Conservation (phyloP, 129 eudicot genomes). For the Artemisia annua region DNA sequence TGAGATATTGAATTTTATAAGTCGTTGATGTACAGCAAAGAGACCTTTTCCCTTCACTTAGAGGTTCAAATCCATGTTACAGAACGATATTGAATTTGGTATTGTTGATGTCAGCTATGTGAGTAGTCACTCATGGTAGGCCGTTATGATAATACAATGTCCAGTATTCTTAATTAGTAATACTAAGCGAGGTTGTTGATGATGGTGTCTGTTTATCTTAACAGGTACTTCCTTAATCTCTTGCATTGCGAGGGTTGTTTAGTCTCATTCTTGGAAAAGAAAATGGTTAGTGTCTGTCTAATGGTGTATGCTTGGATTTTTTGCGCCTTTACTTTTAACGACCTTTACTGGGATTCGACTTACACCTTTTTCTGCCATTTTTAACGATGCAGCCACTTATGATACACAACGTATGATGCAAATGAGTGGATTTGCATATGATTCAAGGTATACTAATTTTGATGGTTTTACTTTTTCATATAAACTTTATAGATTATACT, state of each 20-base stretch:
- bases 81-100: conserved; percentile 93
- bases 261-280: conserved; percentile 64
- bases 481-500: not conserved
- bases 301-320: too few species aligned
- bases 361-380: too few species aligned
- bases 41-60: conserved; percentile 91
- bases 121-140: conserved; percentile 94
- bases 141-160: not conserved
- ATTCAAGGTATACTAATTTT: conserved; percentile 53
- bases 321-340: too few species aligned
- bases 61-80: conserved; percentile 97
- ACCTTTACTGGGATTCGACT: too few species aligned
- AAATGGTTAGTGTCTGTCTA: too few species aligned
- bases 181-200: conserved; percentile 10
- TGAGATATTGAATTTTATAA: too few species aligned
- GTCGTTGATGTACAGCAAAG: too few species aligned
- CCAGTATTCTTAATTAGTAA: too few species aligned
- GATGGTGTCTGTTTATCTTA: conserved; percentile 4
- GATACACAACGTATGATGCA: too few species aligned
- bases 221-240: conserved; percentile 95
- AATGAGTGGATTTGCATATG: too few species aligned
- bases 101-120: conserved; percentile 99
- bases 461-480: conserved; percentile 8
- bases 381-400: too few species aligned
- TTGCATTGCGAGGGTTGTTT: conserved; percentile 89